Conservation (phyloP, 2,329 filamentous ascomycete genomes). For the Fusarium floridanum region DNA sequence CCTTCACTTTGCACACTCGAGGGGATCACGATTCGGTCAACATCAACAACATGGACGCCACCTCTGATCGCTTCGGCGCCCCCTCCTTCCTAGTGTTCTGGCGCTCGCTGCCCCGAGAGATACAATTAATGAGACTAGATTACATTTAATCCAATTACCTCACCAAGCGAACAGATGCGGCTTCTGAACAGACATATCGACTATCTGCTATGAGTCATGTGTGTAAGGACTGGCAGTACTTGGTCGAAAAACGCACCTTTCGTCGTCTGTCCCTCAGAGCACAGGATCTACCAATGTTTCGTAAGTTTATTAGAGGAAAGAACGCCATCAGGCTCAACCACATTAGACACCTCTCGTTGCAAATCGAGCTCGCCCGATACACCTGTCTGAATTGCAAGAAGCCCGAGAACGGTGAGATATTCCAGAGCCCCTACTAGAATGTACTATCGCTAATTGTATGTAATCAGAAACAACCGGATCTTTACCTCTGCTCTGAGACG, state of each 20-base stretch:
- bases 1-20: background rate
- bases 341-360: constrained; percentile 3
- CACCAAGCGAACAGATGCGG: background rate
- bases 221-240: constrained; percentile 10
- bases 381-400: background rate
- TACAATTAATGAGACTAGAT: background rate
- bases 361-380: constrained; percentile 14
- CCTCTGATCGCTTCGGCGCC: background rate
- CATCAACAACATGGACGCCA: background rate
- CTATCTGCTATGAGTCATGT: background rate
- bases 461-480: constrained; percentile 12
- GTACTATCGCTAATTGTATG: background rate
- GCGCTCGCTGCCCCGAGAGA: background rate
- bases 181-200: background rate
- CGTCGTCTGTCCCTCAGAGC: constrained; percentile 5
- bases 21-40: background rate
- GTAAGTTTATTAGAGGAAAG: background rate
- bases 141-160: background rate
- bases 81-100: background rate
- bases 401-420: constrained; percentile 11
- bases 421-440: no score
- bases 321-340: constrained; percentile 7
- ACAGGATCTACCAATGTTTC: background rate
- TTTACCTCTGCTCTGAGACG: background rate
- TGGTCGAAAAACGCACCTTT: constrained; percentile 19